These are phyloP conservation scores for Cyanodermella asteris DNA, from an alignment of 2,329 filamentous ascomycete species.

Conservation along the genomic window DNA sequence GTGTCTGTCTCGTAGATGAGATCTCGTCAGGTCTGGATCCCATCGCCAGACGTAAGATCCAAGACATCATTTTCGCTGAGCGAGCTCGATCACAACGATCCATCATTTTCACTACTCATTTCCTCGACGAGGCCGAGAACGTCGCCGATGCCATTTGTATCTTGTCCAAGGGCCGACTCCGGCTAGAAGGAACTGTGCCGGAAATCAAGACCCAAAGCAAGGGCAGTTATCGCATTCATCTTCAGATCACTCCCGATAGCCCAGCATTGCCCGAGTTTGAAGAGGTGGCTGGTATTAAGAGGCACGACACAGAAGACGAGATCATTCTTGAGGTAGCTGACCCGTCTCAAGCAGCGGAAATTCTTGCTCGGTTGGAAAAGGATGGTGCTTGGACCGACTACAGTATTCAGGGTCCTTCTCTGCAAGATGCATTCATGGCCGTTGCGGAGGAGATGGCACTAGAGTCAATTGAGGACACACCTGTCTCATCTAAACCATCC, in stretches of 20 bases:
- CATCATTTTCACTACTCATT: conserved; percentile 77
- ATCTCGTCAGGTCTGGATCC: conserved; percentile 78
- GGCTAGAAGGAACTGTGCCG: conserved; percentile 64
- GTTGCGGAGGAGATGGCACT: conserved; percentile 45
- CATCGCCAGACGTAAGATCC: conserved; percentile 68
- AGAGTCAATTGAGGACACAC: no score
- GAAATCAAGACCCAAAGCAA: conserved; percentile 65
- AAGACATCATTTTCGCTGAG: conserved; percentile 78
- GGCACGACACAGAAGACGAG: conserved; percentile 44
- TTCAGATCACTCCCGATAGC: conserved; percentile 35
- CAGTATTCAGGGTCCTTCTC: conserved; percentile 66
- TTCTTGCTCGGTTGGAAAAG: conserved; percentile 45
- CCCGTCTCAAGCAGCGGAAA: conserved; percentile 46
- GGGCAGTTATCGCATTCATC: conserved; percentile 63
- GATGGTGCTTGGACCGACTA: conserved; percentile 52
- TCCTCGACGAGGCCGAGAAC: conserved; percentile 79
- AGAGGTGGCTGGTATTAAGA: conserved; percentile 32
- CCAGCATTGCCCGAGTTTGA: conserved; percentile 27
- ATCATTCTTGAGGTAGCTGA: conserved; percentile 50
- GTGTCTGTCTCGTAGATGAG: conserved; percentile 78
- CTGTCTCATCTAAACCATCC: no score
- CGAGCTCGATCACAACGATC: conserved; percentile 61
- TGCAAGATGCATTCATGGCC: conserved; percentile 78
- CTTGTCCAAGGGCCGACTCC: conserved; percentile 61
- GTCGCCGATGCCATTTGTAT: conserved; percentile 78